Evolutionary conservation across 176 grass and related monocot species (phyloP).

Genomic region (Triticum timopheevii): DNA sequence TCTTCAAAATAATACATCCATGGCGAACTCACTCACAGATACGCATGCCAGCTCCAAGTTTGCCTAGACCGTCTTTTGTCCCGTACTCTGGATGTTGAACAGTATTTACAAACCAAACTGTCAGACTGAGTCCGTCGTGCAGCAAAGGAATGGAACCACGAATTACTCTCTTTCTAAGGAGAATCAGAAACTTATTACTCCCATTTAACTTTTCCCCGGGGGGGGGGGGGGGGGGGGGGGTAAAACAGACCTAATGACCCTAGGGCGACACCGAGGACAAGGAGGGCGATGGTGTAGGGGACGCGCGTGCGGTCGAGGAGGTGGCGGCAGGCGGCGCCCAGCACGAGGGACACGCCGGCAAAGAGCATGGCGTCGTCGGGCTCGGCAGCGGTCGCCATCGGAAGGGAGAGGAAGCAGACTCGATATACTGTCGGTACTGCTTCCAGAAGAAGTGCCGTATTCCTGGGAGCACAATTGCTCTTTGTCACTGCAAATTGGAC

Average conservation of each 20-base stretch:
- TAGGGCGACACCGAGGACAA: conserved; percentile 68
- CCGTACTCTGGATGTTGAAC: conserved; percentile 65
- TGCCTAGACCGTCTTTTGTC: conserved; percentile 66
- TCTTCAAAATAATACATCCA: background rate
- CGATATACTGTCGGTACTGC: background rate
- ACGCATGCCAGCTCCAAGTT: conserved; percentile 80
- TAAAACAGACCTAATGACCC: conserved; percentile 56
- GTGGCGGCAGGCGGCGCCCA: conserved; percentile 83
- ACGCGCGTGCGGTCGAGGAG: conserved; percentile 76
- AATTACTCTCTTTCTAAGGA: background rate
- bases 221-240: too few species aligned
- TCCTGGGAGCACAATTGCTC: too few species aligned
- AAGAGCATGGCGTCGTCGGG: conserved; percentile 9
- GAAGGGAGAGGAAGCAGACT: background rate
- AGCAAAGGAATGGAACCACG: too few species aligned
- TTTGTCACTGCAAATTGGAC: too few species aligned
- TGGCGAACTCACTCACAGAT: conserved; percentile 62
- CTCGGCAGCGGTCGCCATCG: background rate
- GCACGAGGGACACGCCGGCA: conserved; percentile 73
- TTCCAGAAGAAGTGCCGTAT: too few species aligned
- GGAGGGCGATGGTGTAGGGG: conserved; percentile 93
- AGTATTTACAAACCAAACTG: background rate
- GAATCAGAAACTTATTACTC: background rate
- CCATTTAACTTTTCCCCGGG: too few species aligned
- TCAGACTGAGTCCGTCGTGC: background rate